Evolutionary conservation across 1,284 basidiomycete species (phyloP), one percentile per base, ranked within the genome.

Genomic region (Ceratobasidium sp.): DNA sequence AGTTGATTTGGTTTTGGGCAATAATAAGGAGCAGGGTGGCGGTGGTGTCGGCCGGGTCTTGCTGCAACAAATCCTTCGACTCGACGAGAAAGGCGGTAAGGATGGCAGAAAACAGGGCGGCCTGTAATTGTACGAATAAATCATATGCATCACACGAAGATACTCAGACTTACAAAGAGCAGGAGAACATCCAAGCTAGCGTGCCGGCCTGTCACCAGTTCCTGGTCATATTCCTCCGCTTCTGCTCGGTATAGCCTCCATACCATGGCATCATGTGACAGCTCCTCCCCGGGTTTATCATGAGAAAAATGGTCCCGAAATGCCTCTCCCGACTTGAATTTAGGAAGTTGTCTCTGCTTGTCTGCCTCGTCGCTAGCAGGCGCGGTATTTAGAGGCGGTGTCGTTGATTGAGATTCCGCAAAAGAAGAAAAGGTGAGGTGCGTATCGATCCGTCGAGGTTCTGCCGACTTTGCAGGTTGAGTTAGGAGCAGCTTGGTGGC

Each of bases 21-120:
- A 70, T 70, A 12, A 53, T 27, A 5, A 60, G 29, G 5, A 70
- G 38, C 6, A 70, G 53, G 17, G 52, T 15, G 13, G 34, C 60
- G 12, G 69, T 55, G 27, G 38, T 45, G 34, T 53, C 27, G 13
- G 68, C 43, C 8, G 56, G 56, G 31, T 70, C 69, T 32, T 35
- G 27, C 29, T 70, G 50, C 6, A 70, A 32, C n/a, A 55, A 22
- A 13, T 47, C 55, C 25, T 62, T 54, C 27, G 54, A 42, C 20
- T 70, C 69, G 12, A 70, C 40, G 6, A 70, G 54, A 31, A 70
- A 70, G 8, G 69, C 50, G 2, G 69, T 64, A 20, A 64, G 22
- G 27, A 70, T 65, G 10, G 57, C 69, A 8, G 69, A 57, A 22
- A 70, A 70, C n/a, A 70, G 52, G 20, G 58, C 60, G 25, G 69